A percentile compares a stretch with the other conserved stretches of the same genome.
Conservation (phyloP, 2,329 filamentous ascomycete genomes). For the Fusarium pseudograminearum region DNA sequence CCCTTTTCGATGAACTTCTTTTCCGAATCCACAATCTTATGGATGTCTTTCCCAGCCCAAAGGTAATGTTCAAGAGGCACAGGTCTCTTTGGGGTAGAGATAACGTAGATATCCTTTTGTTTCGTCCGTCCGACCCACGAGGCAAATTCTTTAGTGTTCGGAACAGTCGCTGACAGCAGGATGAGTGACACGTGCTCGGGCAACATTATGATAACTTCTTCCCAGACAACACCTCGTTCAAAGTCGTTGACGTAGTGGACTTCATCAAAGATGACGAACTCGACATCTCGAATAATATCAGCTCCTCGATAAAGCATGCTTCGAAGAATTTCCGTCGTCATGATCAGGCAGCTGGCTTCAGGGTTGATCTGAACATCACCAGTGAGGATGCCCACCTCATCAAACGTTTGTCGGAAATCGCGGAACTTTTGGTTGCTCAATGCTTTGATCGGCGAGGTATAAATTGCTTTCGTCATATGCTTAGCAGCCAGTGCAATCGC, state of each 20-base stretch:
- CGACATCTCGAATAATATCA: slow-evolving; percentile 95
- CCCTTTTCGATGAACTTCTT: slow-evolving; percentile 92
- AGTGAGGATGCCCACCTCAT: slow-evolving; percentile 96
- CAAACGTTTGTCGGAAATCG: slow-evolving; percentile 90
- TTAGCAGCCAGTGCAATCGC: slow-evolving; percentile 96
- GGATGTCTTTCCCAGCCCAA: slow-evolving; percentile 92
- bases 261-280: slow-evolving; percentile 99
- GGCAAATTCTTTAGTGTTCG: slow-evolving; percentile 97
- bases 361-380: slow-evolving; percentile 98
- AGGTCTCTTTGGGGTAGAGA: slow-evolving; percentile 94
- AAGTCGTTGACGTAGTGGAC: slow-evolving; percentile 98
- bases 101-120: slow-evolving; percentile 99
- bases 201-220: slow-evolving; percentile 99
- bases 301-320: slow-evolving; percentile 98
- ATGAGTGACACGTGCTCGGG: slow-evolving; percentile 97
- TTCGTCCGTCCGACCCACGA: slow-evolving; percentile 99
- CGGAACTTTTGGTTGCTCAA: slow-evolving; percentile 99
- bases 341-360: slow-evolving; percentile 97
- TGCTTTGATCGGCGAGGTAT: slow-evolving; percentile 98
- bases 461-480: slow-evolving; percentile 99
- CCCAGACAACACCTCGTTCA: slow-evolving; percentile 97
- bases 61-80: slow-evolving; percentile 96
- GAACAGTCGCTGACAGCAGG: slow-evolving; percentile 93
- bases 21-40: slow-evolving; percentile 94
- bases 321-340: slow-evolving; percentile 97